Percentiles rank a stretch among this genome's conserved stretches.
Evolutionary conservation across 306 rosid species (phyloP).

Genomic region (Geum urbanum): DNA sequence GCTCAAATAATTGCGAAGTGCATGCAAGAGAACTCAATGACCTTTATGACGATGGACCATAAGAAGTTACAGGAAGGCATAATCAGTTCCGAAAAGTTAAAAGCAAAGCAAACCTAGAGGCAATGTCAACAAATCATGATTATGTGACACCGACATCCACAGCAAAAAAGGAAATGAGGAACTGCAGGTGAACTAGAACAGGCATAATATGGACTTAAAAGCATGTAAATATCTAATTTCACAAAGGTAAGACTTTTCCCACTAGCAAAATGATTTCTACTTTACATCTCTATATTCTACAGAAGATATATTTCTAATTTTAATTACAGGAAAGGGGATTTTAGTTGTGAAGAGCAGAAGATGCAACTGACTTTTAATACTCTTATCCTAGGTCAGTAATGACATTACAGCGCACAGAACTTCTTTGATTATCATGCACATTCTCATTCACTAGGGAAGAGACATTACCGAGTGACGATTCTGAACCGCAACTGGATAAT

Average conservation of each 20-base stretch:
- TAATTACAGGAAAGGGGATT: slow-evolving; percentile 6
- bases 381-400: slow-evolving; percentile 20
- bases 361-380: slow-evolving; percentile 22
- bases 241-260: slow-evolving; percentile 7
- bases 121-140: slow-evolving; percentile 22
- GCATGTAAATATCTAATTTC: background rate
- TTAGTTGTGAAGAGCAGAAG: background rate
- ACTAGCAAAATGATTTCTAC: background rate
- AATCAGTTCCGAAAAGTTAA: slow-evolving; percentile 1
- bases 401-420: slow-evolving; percentile 16
- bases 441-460: slow-evolving; percentile 40
- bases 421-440: slow-evolving; percentile 31
- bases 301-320: background rate
- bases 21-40: slow-evolving; percentile 15
- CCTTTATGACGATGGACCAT: background rate
- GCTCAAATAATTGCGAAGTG: background rate
- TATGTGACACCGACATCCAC: slow-evolving; percentile 14
- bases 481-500: slow-evolving; percentile 48
- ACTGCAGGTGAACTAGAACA: background rate
- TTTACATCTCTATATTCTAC: slow-evolving; percentile 7
- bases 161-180: background rate
- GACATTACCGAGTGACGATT: slow-evolving; percentile 41
- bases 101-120: background rate
- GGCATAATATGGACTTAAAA: background rate
- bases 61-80: slow-evolving; percentile 1